phyloP scores from a whole-genome alignment of 352 stramenopile genomes.

The Thalassiosira livingstoniorum region DNA sequence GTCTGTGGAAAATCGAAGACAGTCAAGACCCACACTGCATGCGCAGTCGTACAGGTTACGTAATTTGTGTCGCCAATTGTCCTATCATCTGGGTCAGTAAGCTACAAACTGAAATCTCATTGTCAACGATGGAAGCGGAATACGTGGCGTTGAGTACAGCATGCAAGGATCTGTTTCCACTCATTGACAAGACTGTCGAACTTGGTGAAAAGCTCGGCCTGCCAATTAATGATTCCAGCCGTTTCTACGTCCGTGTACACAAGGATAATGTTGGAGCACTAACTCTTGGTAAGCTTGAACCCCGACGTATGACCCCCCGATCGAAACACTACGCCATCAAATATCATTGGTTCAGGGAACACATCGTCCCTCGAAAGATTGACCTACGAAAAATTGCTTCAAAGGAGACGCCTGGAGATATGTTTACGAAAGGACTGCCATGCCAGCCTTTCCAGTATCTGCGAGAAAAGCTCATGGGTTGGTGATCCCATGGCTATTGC shows the following conservation, averaged over 20 bases:
- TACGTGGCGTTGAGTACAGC: slow-evolving; percentile 30
- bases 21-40: slow-evolving; percentile 38
- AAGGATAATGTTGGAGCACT: slow-evolving; percentile 60
- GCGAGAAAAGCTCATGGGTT: slow-evolving; percentile 1
- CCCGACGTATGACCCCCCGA: neutral
- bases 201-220: neutral
- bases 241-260: slow-evolving; percentile 9
- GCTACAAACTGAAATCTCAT: slow-evolving; percentile 41
- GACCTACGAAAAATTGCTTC: neutral
- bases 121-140: slow-evolving; percentile 40
- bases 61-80: slow-evolving; percentile 23
- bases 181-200: neutral
- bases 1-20: slow-evolving; percentile 3
- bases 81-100: slow-evolving; percentile 19
- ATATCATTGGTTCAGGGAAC: slow-evolving; percentile 61
- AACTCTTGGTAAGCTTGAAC: neutral
- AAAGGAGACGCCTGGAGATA: neutral
- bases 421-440: neutral
- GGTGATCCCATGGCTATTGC: too few relatives aligned
- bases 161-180: slow-evolving; percentile 27
- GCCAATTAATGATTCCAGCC: neutral
- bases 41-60: slow-evolving; percentile 50
- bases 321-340: slow-evolving; percentile 47
- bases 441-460: neutral
- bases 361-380: neutral